Evolutionary conservation across 2,329 filamentous ascomycete genomes (phyloP).

Genomic region (Chrysoporthe austroafricana): DNA sequence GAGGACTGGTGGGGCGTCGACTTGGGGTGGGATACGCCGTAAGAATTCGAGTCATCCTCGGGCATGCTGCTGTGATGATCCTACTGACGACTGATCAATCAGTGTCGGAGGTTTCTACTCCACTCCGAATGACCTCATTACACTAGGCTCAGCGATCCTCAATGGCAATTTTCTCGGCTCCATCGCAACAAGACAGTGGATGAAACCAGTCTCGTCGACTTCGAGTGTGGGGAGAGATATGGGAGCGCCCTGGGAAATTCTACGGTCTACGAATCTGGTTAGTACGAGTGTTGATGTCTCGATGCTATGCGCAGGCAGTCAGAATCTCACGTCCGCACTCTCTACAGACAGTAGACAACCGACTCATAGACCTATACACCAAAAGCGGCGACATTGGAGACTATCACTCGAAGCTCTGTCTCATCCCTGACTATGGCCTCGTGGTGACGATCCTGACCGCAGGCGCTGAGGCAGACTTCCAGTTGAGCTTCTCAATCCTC

Average conservation of each 20-base stretch:
- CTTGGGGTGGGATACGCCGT: conserved; percentile 29
- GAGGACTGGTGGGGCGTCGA: conserved; percentile 37
- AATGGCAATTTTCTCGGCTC: conserved; percentile 32
- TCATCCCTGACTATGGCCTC: conserved; percentile 52
- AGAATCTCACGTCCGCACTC: background rate
- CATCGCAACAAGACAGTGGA: conserved; percentile 35
- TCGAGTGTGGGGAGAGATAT: conserved; percentile 36
- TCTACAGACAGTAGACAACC: conserved; percentile 39
- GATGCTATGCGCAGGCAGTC: background rate
- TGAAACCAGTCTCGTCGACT: conserved; percentile 36
- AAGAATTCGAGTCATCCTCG: background rate
- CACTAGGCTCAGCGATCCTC: conserved; percentile 36
- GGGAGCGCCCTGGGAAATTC: conserved; percentile 43
- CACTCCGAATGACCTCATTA: conserved; percentile 35
- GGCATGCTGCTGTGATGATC: background rate
- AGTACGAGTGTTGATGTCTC: background rate
- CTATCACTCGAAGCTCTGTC: conserved; percentile 45
- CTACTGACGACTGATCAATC: background rate
- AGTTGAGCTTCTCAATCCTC: conserved; percentile 22
- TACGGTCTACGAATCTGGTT: conserved; percentile 36
- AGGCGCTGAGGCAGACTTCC: conserved; percentile 32
- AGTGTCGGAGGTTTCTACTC: conserved; percentile 37
- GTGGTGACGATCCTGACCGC: conserved; percentile 46
- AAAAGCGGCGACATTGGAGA: conserved; percentile 49
- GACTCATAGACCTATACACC: conserved; percentile 50